Conservation (phyloP, 2,329 filamentous ascomycete species). For the Pseudogymnoascus sp. region DNA sequence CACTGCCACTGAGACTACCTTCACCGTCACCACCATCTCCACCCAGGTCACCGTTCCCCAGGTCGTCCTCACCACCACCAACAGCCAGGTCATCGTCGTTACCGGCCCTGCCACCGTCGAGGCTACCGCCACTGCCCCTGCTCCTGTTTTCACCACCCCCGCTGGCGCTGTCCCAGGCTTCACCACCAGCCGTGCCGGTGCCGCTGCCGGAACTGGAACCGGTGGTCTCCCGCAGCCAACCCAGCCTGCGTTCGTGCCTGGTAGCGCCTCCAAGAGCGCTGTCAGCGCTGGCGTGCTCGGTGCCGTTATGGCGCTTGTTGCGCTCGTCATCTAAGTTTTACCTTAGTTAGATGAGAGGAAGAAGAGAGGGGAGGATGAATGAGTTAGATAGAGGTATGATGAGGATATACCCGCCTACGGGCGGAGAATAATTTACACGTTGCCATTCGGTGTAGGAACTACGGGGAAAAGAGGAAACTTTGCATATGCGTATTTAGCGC, state of each 20-base stretch:
- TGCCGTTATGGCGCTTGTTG: background rate
- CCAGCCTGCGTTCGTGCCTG: background rate
- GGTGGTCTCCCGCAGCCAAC: background rate
- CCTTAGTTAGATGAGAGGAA: background rate
- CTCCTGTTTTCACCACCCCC: background rate
- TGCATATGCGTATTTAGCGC: constrained; percentile 11
- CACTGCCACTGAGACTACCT: constrained; percentile 44
- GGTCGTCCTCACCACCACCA: constrained; percentile 40
- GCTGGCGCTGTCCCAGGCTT: background rate
- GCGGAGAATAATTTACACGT: constrained; percentile 9
- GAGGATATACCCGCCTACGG: background rate
- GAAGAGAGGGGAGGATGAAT: background rate
- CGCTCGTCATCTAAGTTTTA: background rate
- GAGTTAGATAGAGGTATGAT: too few species aligned
- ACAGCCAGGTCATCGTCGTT: background rate
- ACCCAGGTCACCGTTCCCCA: constrained; percentile 47
- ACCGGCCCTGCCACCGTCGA: background rate
- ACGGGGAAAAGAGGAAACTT: background rate
- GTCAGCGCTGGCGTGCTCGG: background rate
- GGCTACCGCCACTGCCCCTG: background rate
- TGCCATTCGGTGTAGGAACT: constrained; percentile 8
- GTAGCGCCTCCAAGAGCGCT: background rate
- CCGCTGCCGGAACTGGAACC: background rate
- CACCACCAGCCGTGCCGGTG: background rate
- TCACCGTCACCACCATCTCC: constrained; percentile 41